Conservation (phyloP, 2,329 filamentous ascomycete species). For the Hansfordia pulvinata region DNA sequence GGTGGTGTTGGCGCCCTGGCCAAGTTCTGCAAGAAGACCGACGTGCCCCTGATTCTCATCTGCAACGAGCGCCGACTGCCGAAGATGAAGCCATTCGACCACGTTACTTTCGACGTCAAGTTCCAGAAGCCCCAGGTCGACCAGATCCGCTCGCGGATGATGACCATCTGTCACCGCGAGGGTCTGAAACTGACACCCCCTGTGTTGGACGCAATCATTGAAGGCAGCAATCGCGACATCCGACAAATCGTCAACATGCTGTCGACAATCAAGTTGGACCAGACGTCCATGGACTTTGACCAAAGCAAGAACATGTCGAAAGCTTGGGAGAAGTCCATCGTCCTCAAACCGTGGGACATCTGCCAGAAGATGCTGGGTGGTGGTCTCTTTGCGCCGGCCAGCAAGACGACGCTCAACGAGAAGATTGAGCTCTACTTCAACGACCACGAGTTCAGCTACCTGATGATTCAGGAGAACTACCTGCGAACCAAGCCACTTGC, state of each 20-base stretch:
- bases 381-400: constrained; percentile 71
- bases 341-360: constrained; percentile 97
- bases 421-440: constrained; percentile 99
- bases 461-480: constrained; percentile 99
- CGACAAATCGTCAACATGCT: constrained; percentile 99
- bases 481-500: constrained; percentile 65
- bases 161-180: constrained; percentile 90
- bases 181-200: constrained; percentile 70
- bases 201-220: constrained; percentile 86
- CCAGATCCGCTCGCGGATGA: constrained; percentile 80
- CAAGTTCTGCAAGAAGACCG: constrained; percentile 88
- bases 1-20: constrained; percentile 91
- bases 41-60: constrained; percentile 90
- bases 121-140: constrained; percentile 86
- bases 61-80: constrained; percentile 88
- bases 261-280: constrained; percentile 81
- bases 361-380: constrained; percentile 82
- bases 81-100: constrained; percentile 98
- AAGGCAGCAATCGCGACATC: constrained; percentile 91
- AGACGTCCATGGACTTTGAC: constrained; percentile 66
- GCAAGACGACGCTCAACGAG: constrained; percentile 82
- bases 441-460: constrained; percentile 90
- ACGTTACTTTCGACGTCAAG: constrained; percentile 67
- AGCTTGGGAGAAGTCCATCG: constrained; percentile 94
- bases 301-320: constrained; percentile 90